These are phyloP conservation scores for Ophiostoma australiae DNA, from an alignment of 2,329 filamentous ascomycete genomes.

Conservation along the genomic window DNA sequence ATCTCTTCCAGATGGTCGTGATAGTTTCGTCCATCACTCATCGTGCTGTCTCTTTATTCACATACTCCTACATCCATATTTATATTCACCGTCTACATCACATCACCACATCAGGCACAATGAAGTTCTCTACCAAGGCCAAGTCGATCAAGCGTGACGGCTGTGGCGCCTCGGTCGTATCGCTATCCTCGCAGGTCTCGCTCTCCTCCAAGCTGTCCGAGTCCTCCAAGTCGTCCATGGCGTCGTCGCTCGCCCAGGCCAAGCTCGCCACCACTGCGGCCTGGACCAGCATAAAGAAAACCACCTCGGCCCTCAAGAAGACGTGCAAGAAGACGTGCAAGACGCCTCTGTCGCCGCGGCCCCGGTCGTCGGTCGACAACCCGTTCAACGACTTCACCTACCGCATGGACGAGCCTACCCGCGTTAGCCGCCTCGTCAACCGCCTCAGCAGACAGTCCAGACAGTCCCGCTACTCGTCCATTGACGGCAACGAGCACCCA, in stretches of 20 bases:
- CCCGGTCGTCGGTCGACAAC: background rate
- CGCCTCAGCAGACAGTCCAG: background rate
- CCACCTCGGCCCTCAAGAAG: background rate
- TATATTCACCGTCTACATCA: background rate
- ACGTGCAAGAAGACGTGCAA: background rate
- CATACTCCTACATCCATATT: background rate
- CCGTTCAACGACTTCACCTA: conserved; percentile 9
- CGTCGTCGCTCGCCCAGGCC: conserved; percentile 9
- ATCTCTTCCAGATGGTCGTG: background rate
- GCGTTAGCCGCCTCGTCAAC: conserved; percentile 14
- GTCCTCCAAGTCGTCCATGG: conserved; percentile 9
- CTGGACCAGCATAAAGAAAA: conserved; percentile 18
- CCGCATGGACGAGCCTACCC: background rate
- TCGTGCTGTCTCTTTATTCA: background rate
- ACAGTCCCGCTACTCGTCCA: conserved; percentile 11
- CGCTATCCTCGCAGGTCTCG: conserved; percentile 10
- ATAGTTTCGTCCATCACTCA: background rate
- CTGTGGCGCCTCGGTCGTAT: background rate
- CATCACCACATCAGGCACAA: background rate
- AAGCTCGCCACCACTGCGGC: conserved; percentile 19
- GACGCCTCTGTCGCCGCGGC: background rate
- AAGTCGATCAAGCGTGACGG: background rate
- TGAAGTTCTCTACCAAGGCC: background rate
- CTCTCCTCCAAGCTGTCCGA: background rate
- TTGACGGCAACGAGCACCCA: background rate